These are phyloP conservation scores for Skeletonema costatum DNA, from an alignment of 108 stramenopile species.

Conservation along the genomic window DNA sequence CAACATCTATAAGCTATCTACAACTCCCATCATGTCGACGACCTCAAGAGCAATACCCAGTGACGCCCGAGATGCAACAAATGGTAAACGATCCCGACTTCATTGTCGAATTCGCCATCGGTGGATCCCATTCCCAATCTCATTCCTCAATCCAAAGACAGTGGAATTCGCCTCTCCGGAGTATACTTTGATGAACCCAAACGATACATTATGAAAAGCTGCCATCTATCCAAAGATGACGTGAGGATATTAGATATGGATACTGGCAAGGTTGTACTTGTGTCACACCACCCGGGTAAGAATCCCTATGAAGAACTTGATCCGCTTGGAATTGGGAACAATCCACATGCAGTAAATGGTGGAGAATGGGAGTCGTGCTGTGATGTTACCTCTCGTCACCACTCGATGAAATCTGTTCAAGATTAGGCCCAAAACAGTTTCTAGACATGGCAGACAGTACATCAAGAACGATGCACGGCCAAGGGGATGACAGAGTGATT, in stretches of 20 bases:
- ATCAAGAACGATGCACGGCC: constrained; percentile 36
- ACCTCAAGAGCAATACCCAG: constrained; percentile 10
- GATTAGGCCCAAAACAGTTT: constrained; percentile 42
- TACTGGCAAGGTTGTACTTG: constrained; percentile 35
- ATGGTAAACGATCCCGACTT: constrained; percentile 55
- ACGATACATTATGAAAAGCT: constrained; percentile 47
- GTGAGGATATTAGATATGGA: constrained; percentile 44
- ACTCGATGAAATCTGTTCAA: constrained; percentile 34
- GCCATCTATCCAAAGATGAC: constrained; percentile 45
- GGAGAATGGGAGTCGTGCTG: constrained; percentile 50
- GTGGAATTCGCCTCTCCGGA: constrained; percentile 43
- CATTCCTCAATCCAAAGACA: constrained; percentile 43
- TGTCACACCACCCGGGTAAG: constrained; percentile 52
- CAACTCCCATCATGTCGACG: not conserved
- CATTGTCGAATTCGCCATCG: constrained; percentile 50
- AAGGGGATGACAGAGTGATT: constrained; percentile 13
- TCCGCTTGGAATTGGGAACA: constrained; percentile 42
- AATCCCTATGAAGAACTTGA: constrained; percentile 52
- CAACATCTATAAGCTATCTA: too few species aligned
- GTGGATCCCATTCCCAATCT: constrained; percentile 44
- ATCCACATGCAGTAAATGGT: constrained; percentile 30
- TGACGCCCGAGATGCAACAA: constrained; percentile 53
- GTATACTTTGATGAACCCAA: constrained; percentile 51
- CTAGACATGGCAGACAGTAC: constrained; percentile 47
- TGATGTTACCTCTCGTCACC: constrained; percentile 37